Base-by-base conservation (phyloP, 2,329 filamentous ascomycete genomes). In the Pseudopyricularia javanii region DNA sequence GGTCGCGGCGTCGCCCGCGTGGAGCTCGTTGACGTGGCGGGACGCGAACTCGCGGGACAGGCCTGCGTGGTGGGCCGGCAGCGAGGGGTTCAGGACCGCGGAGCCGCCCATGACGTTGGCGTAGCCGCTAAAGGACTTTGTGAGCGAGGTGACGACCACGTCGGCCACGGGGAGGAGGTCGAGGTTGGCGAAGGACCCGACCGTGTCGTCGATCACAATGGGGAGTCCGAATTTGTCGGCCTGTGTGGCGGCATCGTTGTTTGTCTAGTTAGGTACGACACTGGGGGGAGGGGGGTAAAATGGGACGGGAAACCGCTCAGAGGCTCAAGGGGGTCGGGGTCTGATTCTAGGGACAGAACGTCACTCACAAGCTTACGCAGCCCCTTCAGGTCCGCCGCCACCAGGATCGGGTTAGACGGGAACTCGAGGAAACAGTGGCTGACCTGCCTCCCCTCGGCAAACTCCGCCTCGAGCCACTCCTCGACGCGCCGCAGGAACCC, bases 41-140 rank as follows among this genome's bases (percentile, higher is more conserved):
- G 61, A 34, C 7, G 51, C 50, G 51, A 72, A 59, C 47, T 56
- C 54, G 26, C 50, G n/a, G 50, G 64, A 63, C 9, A 80, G 63
- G 2, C 3, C 12, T 20, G 60, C 54, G 3, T 55, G 6, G 59
- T 78, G 72, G 52, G 69, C 63, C 2, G 60, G 56, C 0, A 72
- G 75, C 3, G 67, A 59, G 0, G 75, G 75, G 59, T 76, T 77
- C 40, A 80, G 65, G 40, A 74, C 67, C 17, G 70, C 58, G 50
- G 70, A 73, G n/a, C 73, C 78, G 33, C 66, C 76, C 66, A 81
- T 73, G 49, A 76, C 73, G 58, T 83, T 71, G 22, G 76, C 70
- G 55, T 73, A 73, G 15, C 80, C 80, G 55, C 67, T 78, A 59
- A 83, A 82, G 2, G 71, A 70, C 62, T 82, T 82, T n/a, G 77